phyloP scores from a whole-genome alignment of 108 stramenopile species.

The Mediolabrus comicus region DNA sequence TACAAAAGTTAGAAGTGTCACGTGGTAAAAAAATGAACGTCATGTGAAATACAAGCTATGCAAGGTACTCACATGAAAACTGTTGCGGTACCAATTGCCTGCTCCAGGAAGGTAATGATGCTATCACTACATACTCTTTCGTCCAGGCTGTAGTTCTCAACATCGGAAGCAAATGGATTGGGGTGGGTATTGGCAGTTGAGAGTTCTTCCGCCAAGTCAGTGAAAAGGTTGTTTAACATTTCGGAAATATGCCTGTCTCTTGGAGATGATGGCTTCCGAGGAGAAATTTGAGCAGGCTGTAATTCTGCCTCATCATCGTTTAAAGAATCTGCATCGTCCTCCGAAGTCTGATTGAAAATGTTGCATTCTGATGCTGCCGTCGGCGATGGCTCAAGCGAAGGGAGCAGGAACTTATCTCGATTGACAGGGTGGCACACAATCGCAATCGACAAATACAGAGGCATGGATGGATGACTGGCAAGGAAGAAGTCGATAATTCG shows the following conservation, averaged over 20 bases:
- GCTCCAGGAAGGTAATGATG: slow-evolving; percentile 5
- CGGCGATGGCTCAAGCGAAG: background rate
- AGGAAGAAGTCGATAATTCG: slow-evolving; percentile 32
- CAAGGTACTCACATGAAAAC: slow-evolving; percentile 14
- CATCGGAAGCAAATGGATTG: background rate
- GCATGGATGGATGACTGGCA: slow-evolving; percentile 35
- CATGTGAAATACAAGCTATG: background rate
- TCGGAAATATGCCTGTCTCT: background rate
- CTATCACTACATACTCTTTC: background rate
- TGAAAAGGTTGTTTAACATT: background rate
- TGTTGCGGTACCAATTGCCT: slow-evolving; percentile 10
- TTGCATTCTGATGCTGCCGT: background rate
- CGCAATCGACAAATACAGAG: slow-evolving; percentile 25
- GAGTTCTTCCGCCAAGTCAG: slow-evolving; percentile 8
- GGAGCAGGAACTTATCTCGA: slow-evolving; percentile 7
- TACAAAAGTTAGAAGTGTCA: background rate
- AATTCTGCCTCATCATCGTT: background rate
- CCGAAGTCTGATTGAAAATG: background rate
- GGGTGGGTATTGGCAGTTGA: background rate
- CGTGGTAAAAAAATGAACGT: background rate
- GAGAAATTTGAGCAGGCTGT: background rate
- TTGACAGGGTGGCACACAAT: slow-evolving; percentile 24
- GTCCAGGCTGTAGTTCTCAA: background rate
- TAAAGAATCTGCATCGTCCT: background rate
- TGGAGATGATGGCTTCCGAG: background rate